Conservation (phyloP, 768 basidiomycete genomes). For the Phallus indusiatus region DNA sequence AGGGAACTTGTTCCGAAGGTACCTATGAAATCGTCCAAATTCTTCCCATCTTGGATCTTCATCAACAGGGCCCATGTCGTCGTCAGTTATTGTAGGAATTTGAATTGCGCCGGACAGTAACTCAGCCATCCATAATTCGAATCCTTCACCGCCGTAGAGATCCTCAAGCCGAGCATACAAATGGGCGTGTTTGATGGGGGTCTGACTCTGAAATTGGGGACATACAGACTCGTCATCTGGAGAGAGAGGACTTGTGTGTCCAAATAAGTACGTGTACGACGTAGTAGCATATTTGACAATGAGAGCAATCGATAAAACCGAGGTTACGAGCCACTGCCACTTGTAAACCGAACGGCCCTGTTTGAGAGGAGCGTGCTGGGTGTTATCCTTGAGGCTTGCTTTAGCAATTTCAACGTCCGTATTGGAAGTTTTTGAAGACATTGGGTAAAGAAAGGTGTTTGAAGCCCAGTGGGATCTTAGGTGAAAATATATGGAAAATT, state of each 20-base stretch:
- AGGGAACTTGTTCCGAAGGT: slow-evolving; percentile 50
- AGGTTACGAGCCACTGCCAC: too few species aligned
- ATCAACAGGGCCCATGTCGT: slow-evolving; percentile 39
- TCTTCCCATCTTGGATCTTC: slow-evolving; percentile 45
- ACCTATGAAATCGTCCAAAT: slow-evolving; percentile 45
- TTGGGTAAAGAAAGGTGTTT: too few species aligned
- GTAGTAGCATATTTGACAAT: not conserved
- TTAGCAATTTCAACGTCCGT: too few species aligned
- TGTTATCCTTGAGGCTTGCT: too few species aligned
- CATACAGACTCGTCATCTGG: slow-evolving; percentile 19
- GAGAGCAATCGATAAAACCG: too few species aligned
- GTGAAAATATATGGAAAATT: too few species aligned
- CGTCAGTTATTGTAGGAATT: slow-evolving; percentile 41
- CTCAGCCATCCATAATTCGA: slow-evolving; percentile 32
- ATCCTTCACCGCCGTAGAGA: slow-evolving; percentile 26
- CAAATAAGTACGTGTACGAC: not conserved
- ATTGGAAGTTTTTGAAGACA: too few species aligned
- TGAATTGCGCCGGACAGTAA: slow-evolving; percentile 41
- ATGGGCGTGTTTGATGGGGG: slow-evolving; percentile 24
- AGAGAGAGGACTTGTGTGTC: not conserved
- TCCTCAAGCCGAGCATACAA: slow-evolving; percentile 25
- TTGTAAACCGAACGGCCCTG: too few species aligned
- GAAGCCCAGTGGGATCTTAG: too few species aligned
- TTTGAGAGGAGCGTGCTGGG: too few species aligned
- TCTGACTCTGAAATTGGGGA: slow-evolving; percentile 24